phyloP scores from a whole-genome alignment of 495 filamentous ascomycete genomes.

The Neurospora cerealis region DNA sequence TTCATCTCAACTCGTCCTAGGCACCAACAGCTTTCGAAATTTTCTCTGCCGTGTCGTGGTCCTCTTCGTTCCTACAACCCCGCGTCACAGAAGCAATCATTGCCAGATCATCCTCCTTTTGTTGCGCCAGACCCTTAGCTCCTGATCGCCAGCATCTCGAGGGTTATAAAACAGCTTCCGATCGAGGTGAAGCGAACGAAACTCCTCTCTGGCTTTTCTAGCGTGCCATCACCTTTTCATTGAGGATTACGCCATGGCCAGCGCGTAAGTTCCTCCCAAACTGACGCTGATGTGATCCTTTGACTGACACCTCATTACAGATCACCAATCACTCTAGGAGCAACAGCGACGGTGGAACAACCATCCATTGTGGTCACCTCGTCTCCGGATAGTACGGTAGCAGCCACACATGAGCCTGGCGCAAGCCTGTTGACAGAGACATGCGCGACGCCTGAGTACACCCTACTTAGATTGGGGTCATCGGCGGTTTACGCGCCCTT shows the following conservation, averaged over 20 bases:
- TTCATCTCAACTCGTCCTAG: not conserved
- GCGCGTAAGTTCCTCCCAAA: not conserved
- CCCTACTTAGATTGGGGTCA: constrained; percentile 8
- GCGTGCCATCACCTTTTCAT: not conserved
- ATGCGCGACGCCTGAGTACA: constrained; percentile 12
- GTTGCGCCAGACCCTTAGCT: not conserved
- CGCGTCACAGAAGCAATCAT: not conserved
- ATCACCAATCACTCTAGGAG: not conserved
- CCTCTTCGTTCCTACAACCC: not conserved
- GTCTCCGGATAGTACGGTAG: not conserved
- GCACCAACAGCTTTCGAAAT: not conserved
- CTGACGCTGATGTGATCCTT: not conserved
- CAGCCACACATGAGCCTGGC: not conserved
- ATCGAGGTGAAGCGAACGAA: not conserved
- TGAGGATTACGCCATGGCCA: not conserved
- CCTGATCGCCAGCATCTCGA: not conserved
- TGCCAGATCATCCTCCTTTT: not conserved
- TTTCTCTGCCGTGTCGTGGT: not conserved
- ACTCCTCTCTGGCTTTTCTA: not conserved
- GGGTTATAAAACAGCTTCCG: not conserved
- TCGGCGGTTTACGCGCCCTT: constrained; percentile 12
- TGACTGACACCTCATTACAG: not conserved
- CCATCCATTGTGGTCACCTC: not conserved
- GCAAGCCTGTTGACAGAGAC: not conserved
- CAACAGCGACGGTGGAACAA: not conserved